Evolutionary conservation across 306 rosid species (phyloP).

Genomic region (Quercus bicolor): DNA sequence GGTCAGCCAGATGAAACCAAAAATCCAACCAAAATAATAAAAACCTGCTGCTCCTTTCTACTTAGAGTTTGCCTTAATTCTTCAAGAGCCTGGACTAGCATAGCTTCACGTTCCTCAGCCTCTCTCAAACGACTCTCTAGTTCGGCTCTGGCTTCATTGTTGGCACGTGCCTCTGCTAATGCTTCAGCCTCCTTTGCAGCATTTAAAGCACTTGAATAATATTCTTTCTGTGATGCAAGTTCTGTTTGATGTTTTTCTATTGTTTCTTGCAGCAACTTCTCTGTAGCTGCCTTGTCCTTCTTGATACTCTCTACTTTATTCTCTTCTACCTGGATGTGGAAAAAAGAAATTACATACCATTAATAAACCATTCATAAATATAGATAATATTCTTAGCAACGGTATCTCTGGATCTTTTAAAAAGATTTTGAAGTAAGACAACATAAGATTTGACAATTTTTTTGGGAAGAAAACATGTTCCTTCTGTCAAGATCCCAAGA

Average conservation of each 20-base stretch:
- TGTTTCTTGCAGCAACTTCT: constrained; percentile 88
- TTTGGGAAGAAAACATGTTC: neutral
- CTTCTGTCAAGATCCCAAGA: neutral
- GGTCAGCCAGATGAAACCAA: constrained; percentile 23
- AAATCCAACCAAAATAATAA: constrained; percentile 18
- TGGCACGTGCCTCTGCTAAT: constrained; percentile 86
- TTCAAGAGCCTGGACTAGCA: constrained; percentile 94
- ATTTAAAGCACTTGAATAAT: constrained; percentile 81
- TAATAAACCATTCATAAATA: neutral
- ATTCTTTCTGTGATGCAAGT: constrained; percentile 78
- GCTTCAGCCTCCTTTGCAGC: constrained; percentile 97
- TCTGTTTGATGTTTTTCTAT: constrained; percentile 90
- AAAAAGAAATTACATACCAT: constrained; percentile 20
- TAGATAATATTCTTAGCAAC: neutral
- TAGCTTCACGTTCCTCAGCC: constrained; percentile 87
- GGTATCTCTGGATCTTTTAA: neutral
- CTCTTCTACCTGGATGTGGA: constrained; percentile 75
- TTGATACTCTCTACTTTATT: constrained; percentile 94
- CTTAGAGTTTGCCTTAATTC: constrained; percentile 91
- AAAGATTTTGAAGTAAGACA: neutral
- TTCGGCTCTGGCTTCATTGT: constrained; percentile 92
- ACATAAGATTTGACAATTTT: no score
- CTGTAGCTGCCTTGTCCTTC: constrained; percentile 92
- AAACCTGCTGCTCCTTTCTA: constrained; percentile 96
- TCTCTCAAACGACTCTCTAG: constrained; percentile 84